A percentile compares a stretch with the other conserved stretches of the same genome.
Evolutionary conservation across 305 asterid genomes (phyloP).

Genomic region (Fraxinus sp.): DNA sequence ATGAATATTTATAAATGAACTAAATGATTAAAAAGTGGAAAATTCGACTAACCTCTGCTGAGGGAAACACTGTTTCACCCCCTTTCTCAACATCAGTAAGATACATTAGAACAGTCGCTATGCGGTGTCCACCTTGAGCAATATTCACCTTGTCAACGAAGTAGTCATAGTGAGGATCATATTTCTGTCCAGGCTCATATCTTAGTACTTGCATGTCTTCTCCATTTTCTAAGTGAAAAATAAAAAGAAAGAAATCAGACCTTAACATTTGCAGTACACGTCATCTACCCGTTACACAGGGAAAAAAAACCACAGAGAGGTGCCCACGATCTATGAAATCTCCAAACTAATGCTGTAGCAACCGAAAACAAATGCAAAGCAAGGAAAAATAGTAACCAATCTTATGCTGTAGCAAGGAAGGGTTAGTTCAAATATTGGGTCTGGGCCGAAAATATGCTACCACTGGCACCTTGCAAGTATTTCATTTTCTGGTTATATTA

Average conservation of each 20-base stretch:
- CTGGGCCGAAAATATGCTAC: neutral
- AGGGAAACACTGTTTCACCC: constrained; percentile 94
- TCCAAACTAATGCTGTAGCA: neutral
- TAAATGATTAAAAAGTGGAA: constrained; percentile 18
- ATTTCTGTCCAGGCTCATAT: constrained; percentile 91
- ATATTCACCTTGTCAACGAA: constrained; percentile 75
- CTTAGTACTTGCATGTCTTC: constrained; percentile 89
- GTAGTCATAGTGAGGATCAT: constrained; percentile 87
- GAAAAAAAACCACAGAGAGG: neutral
- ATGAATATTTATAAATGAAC: neutral
- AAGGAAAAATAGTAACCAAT: neutral
- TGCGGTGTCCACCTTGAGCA: constrained; percentile 89
- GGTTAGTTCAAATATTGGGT: neutral
- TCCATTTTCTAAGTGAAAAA: constrained; percentile 63
- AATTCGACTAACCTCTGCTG: constrained; percentile 73
- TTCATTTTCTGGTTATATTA: neutral
- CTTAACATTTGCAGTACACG: neutral
- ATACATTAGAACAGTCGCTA: constrained; percentile 92
- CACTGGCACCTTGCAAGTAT: neutral
- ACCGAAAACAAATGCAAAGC: neutral
- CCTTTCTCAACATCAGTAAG: constrained; percentile 87
- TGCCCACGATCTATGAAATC: neutral
- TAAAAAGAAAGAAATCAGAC: constrained; percentile 24
- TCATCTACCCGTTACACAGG: neutral
- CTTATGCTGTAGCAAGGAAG: neutral